Evolutionary conservation across 78 protist genomes (phyloP).

Genomic region (Cavenderia fasciculata): DNA sequence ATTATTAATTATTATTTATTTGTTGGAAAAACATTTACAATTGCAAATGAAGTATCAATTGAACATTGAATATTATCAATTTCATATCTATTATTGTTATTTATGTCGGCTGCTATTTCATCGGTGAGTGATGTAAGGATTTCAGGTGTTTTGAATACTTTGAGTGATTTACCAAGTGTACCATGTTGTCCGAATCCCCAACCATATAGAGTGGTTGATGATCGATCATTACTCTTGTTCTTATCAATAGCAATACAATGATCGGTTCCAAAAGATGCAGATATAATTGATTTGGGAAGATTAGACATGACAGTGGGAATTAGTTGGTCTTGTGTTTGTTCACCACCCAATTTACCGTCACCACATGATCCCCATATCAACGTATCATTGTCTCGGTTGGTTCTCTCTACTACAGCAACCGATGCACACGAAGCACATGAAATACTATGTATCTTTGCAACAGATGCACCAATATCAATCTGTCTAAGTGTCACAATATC

Average conservation of each 20-base stretch:
- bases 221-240: no score
- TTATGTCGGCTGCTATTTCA: not conserved
- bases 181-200: slow-evolving; percentile 80
- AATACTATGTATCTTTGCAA: not conserved
- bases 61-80: slow-evolving; percentile 13
- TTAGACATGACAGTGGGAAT: not conserved
- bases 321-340: slow-evolving; percentile 14
- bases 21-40: no score
- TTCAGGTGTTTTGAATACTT: slow-evolving; percentile 38
- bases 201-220: not conserved
- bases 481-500: not conserved
- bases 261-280: slow-evolving; percentile 37
- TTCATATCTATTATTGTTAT: not conserved
- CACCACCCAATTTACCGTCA: slow-evolving; percentile 54
- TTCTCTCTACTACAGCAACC: not conserved
- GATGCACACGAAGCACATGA: slow-evolving; percentile 66
- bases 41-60: slow-evolving; percentile 52
- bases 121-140: not conserved
- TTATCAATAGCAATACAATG: slow-evolving; percentile 22
- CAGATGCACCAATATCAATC: not conserved
- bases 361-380: slow-evolving; percentile 60
- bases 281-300: not conserved
- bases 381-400: not conserved
- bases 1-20: no score
- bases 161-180: slow-evolving; percentile 16